Evolutionary conservation across 2,329 filamentous ascomycete genomes (phyloP), one percentile per base, ranked within the genome.

Genomic region (Alternaria arbusti): DNA sequence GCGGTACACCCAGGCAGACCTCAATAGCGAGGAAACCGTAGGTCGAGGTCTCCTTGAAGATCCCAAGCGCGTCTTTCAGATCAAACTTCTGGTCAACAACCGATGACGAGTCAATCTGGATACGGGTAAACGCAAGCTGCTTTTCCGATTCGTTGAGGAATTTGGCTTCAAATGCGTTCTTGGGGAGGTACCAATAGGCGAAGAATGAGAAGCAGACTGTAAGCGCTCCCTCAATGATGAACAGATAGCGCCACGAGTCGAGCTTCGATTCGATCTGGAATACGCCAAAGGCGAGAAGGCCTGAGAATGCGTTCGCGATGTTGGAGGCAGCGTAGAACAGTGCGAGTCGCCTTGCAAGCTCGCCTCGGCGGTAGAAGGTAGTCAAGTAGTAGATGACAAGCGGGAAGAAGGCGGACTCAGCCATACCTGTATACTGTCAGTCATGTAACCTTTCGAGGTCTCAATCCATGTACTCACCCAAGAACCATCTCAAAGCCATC

Each of bases 321-420:
- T 90, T 91, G 23, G 87, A 89, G 0, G 91, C 91, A 0, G 91
- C 91, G 70, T 94, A 94, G 81, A 93, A 93, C 62, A 93, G 81
- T 36, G 90, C 90, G 1, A 93, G 82, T 4, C 91, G 87, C 9
- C 90, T 84, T 6, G 90, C 90, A 4, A 93, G 85, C 75, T 93
- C 91, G 30, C 87, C 88, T 57, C 91, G 86, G 15, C 89, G 86
- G 76, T 93, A 93, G 77, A 93, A 93, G 1, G 81, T 82, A 1
- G 83, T 84, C 52, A 83, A 75, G 64, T 89, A 89, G 77, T 88
- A 89, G 64, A 89, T 88, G 20, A 91, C 89, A 5, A 91, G 79
- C 0, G 90, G 90, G 72, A 91, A 92, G 79, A 92, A 92, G 3
- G 86, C 90, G 2, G 84, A 84, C 73, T 92, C 90, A 0, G 88